phyloP scores from a whole-genome alignment of 148 eudicot species.

The Gaultheria prostrata region DNA sequence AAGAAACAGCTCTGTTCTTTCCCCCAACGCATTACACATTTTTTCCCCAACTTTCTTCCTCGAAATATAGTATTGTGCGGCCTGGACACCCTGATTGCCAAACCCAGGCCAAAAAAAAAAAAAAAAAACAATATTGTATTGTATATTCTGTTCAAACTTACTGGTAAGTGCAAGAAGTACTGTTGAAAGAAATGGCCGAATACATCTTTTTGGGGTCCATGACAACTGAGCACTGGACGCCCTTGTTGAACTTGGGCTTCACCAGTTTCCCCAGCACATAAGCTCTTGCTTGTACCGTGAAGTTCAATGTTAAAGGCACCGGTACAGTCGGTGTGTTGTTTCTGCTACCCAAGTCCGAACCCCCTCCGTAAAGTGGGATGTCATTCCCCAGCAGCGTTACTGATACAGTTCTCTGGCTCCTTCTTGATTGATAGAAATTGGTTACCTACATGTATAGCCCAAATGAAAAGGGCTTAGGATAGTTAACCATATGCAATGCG shows the following conservation, averaged over 20 bases:
- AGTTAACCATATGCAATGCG: neutral
- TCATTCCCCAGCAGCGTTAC: constrained; percentile 43
- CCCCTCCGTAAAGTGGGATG: constrained; percentile 75
- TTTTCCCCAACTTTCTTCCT: neutral
- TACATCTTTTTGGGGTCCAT: constrained; percentile 72
- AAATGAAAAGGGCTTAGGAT: neutral
- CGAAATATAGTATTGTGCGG: neutral
- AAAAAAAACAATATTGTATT: neutral
- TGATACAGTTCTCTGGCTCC: constrained; percentile 44
- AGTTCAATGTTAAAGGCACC: constrained; percentile 50
- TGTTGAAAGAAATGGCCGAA: constrained; percentile 42
- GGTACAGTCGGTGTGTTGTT: constrained; percentile 38
- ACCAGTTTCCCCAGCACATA: constrained; percentile 78
- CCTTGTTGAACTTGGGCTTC: constrained; percentile 69
- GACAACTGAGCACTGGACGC: constrained; percentile 42
- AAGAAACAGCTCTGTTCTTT: constrained; percentile 4
- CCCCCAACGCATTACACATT: neutral
- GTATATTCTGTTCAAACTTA: neutral
- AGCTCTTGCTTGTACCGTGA: constrained; percentile 62
- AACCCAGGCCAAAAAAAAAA: too few relatives aligned
- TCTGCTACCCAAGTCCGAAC: constrained; percentile 42
- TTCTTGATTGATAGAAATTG: constrained; percentile 65
- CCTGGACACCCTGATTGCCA: too few relatives aligned
- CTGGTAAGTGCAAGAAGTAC: constrained; percentile 39
- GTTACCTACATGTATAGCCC: constrained; percentile 38